Evolutionary conservation across 2,329 filamentous ascomycete genomes (phyloP), one percentile per base, ranked within the genome.

Genomic region (Apiospora malaysiana): DNA sequence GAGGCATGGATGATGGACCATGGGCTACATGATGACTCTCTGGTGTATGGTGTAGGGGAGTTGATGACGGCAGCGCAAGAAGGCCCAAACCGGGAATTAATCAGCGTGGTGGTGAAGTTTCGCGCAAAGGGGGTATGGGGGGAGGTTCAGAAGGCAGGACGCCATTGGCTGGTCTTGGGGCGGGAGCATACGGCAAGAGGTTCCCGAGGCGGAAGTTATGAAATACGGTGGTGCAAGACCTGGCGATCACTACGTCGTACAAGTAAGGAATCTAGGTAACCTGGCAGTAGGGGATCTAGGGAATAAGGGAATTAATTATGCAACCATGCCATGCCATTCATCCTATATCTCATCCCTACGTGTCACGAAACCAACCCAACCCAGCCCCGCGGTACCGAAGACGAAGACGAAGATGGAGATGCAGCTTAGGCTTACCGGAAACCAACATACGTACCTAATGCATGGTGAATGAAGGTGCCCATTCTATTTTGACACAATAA

Each of bases 111-210:
- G 51, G 51, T 59, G 51, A 59, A 59, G 27, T 32, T 40, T 40
- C 21, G 56, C 32, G 32, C 27, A 14, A 63, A 63, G 56, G 56
- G 56, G 56, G 56, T 63, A 63, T 63, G 21, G 56, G 56, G 56
- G 42, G 10, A 12, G 18, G 27, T n/a, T 63, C 27, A 4, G 8
- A n/a, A n/a, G 25, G 56, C 21, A 63, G 37, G 56, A 23, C n/a
- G 56, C 32, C 4, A 63, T 63, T 63, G 56, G 56, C 21, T 40
- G 56, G 7, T 40, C 21, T 40, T 12, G 56, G 8, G 56, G 18
- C 27, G 51, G 51, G 51, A 59, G 27, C 25, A 59, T 59, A 18
- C 51, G 51, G 51, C 51, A 59, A 32, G 51, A 37, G 25, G 51
- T 32, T 25, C 32, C 25, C 25, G 51, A 56, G 25, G 14, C 25